Conservation (phyloP, 768 basidiomycete species). For the Lentinula boryana region DNA sequence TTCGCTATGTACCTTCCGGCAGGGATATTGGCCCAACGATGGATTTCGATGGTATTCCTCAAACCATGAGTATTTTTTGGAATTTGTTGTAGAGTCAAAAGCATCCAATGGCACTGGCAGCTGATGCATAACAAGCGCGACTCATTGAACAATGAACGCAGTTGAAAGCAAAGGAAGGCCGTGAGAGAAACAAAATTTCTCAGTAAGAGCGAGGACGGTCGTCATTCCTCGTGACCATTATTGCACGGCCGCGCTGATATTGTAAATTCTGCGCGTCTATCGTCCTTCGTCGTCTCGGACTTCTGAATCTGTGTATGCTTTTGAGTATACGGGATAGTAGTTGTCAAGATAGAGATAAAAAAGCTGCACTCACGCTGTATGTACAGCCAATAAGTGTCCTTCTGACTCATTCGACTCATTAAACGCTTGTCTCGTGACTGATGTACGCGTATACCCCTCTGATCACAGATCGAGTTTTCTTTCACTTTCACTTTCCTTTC, state of each 20-base stretch:
- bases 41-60: not conserved
- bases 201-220: not conserved
- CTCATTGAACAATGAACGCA: not conserved
- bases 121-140: not conserved
- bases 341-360: too few relatives aligned
- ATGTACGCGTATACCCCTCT: not conserved
- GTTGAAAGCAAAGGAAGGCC: not conserved
- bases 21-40: not conserved
- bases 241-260: not conserved
- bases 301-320: too few relatives aligned
- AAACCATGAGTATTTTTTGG: not conserved
- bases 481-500: not conserved
- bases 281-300: too few relatives aligned
- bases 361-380: too few relatives aligned
- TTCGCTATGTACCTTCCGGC: not conserved
- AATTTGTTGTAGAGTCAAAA: not conserved
- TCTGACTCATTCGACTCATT: too few relatives aligned
- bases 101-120: not conserved
- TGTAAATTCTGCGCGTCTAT: too few relatives aligned
- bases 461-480: not conserved
- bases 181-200: not conserved
- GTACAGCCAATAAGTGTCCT: too few relatives aligned
- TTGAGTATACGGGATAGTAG: too few relatives aligned
- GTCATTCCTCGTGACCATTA: not conserved
- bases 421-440: not conserved